Percentiles rank a stretch among this genome's conserved stretches.
Evolutionary conservation across 495 filamentous ascomycete species (phyloP).

Genomic region (Aspergillus funiculosus): DNA sequence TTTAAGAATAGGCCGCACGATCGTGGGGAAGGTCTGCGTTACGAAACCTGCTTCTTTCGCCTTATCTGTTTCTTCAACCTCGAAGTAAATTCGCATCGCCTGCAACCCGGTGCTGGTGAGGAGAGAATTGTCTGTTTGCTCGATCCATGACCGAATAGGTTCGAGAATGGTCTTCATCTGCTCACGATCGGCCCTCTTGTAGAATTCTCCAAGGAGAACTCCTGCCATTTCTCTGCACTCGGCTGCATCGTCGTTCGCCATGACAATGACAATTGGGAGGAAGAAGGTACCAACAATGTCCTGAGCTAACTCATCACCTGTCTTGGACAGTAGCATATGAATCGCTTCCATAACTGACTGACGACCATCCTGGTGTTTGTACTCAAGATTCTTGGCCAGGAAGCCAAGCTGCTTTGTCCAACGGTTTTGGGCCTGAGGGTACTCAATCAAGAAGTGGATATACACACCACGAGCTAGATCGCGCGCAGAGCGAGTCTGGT

Average conservation of each 20-base stretch:
- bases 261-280: conserved; percentile 73
- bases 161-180: conserved; percentile 59
- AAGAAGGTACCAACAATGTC: conserved; percentile 79
- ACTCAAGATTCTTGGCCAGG: conserved; percentile 83
- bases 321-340: conserved; percentile 75
- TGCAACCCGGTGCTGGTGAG: conserved; percentile 70
- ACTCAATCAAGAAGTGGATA: conserved; percentile 89
- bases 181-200: conserved; percentile 72
- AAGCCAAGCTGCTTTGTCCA: conserved; percentile 86
- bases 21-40: conserved; percentile 38
- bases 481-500: conserved; percentile 77
- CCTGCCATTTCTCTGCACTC: conserved; percentile 83
- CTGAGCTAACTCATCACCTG: conserved; percentile 71
- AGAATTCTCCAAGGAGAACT: conserved; percentile 70
- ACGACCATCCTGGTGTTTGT: conserved; percentile 78
- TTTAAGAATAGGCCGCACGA: conserved; percentile 44
- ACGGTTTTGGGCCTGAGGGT: conserved; percentile 82
- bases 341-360: conserved; percentile 88
- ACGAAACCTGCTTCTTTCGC: conserved; percentile 55
- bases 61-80: conserved; percentile 55
- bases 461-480: conserved; percentile 85
- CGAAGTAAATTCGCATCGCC: conserved; percentile 76
- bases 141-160: conserved; percentile 70
- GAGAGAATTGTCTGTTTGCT: conserved; percentile 60
- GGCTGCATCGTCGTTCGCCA: conserved; percentile 80